Evolutionary conservation across 2,329 filamentous ascomycete genomes (phyloP), one percentile per base, ranked within the genome.

Genomic region (Rosellinia necatrix): DNA sequence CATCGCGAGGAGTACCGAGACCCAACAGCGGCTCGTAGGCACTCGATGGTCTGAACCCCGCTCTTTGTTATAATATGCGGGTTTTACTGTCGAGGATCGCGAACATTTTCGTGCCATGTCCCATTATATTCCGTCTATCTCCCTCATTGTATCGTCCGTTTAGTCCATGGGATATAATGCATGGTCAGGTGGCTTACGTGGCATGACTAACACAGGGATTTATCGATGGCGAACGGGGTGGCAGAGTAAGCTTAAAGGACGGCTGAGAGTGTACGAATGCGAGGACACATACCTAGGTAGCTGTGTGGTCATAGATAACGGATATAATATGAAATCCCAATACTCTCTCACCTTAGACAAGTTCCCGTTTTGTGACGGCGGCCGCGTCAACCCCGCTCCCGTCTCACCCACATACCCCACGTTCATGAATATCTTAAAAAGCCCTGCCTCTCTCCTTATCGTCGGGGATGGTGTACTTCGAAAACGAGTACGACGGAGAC

Each of bases 1-100:
- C 65, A 69, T 69, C 59, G 59, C 70, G 69, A 71, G 70, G 55
- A 71, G 70, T 72, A 71, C 70, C 70, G 66, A 61, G 67, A n/a
- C 55, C 63, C 63, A 62, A 64, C 37, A 27, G 57, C 27, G 65
- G 58, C 66, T 67, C 64, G 70, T 69, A 67, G 69, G 70, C 70
- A 72, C 68, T 61, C 49, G 55, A 56, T 57, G 56, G 63, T 64
- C 34, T 32, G 35, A 37, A 62, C 35, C 22, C 49, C 29, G 49
- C 38, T 55, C 51, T 49, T 47, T 52, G 37, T 48, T 53, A 48
- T 50, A 61, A 54, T 48, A 44, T 41, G 60, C 64, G 30, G 56
- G 35, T 9, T 59, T 51, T 65, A 60, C 58, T 53, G 54, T 62
- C 50, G 64, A 71, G 70, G 71, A 74, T 72, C 70, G 70, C 64